phyloP scores from a whole-genome alignment of 1,284 basidiomycete species.

The Pterulicium gracile region DNA sequence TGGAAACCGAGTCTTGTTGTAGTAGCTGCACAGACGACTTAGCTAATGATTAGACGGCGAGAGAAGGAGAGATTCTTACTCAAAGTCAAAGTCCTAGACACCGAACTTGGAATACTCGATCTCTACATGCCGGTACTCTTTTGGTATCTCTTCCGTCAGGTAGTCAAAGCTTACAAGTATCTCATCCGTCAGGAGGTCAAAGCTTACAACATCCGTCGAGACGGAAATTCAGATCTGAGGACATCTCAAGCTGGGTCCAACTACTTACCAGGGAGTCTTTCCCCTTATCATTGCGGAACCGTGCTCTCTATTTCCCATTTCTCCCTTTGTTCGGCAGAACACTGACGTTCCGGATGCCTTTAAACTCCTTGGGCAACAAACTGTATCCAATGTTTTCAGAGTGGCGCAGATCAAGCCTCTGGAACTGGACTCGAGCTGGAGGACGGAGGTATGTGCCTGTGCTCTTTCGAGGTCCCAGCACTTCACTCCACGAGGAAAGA shows the following conservation, averaged over 20 bases:
- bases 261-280: conserved; percentile 29
- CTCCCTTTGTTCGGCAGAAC: conserved; percentile 25
- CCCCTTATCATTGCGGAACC: conserved; percentile 81
- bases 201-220: too few relatives aligned
- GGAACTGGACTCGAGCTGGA: conserved; percentile 75
- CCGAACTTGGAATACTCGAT: conserved; percentile 99
- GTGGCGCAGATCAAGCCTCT: conserved; percentile 56
- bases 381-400: conserved; percentile 90
- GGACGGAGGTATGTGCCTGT: conserved; percentile 36
- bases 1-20: conserved; percentile 91
- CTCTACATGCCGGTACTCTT: conserved; percentile 84
- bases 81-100: conserved; percentile 99
- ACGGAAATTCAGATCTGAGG: conserved; percentile 1
- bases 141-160: conserved; percentile 58
- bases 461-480: conserved; percentile 38
- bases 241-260: too few relatives aligned
- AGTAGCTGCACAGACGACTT: conserved; percentile 52
- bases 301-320: conserved; percentile 32
- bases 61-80: conserved; percentile 31
- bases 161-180: conserved; percentile 37
- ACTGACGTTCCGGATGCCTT: conserved; percentile 74
- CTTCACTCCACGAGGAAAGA: conserved; percentile 65
- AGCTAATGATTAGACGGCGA: conserved; percentile 3
- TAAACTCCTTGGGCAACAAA: conserved; percentile 71
- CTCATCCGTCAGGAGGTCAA: too few relatives aligned